phyloP scores from a whole-genome alignment of 352 stramenopile species.

The Pythium scleroteichum region DNA sequence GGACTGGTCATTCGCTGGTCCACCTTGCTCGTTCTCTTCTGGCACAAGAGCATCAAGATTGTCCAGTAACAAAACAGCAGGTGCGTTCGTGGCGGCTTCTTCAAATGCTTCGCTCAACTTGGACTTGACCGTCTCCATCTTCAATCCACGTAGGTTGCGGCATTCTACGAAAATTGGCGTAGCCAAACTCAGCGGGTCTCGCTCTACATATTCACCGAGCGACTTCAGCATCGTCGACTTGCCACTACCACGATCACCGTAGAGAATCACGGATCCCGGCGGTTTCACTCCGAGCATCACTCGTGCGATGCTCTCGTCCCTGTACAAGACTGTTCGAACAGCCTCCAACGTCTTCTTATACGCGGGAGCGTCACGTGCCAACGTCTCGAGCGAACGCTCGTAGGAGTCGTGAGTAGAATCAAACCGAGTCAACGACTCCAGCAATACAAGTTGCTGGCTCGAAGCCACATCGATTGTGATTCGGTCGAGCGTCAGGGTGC shows the following conservation, averaged over 20 bases:
- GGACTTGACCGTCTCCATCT: slow-evolving; percentile 85
- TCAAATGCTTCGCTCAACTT: slow-evolving; percentile 62
- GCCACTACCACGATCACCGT: slow-evolving; percentile 73
- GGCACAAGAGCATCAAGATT: slow-evolving; percentile 84
- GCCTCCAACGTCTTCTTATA: slow-evolving; percentile 49
- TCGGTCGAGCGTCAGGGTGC: slow-evolving; percentile 33
- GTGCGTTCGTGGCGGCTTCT: slow-evolving; percentile 42
- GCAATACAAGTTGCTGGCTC: slow-evolving; percentile 17
- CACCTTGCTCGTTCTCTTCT: slow-evolving; percentile 72
- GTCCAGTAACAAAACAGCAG: slow-evolving; percentile 73
- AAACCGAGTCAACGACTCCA: slow-evolving; percentile 3
- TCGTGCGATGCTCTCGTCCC: slow-evolving; percentile 47
- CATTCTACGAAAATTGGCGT: slow-evolving; percentile 61
- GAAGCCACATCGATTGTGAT: slow-evolving; percentile 37
- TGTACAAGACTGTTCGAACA: slow-evolving; percentile 50
- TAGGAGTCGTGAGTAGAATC: background rate
- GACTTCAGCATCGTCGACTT: slow-evolving; percentile 75
- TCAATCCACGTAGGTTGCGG: slow-evolving; percentile 73
- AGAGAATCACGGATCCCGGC: slow-evolving; percentile 61
- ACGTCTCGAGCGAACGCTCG: slow-evolving; percentile 18
- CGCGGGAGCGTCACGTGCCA: slow-evolving; percentile 44
- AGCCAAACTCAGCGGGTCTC: slow-evolving; percentile 37
- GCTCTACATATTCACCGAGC: slow-evolving; percentile 40
- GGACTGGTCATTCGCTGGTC: slow-evolving; percentile 81
- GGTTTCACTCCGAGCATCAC: slow-evolving; percentile 63